These are phyloP conservation scores for Deakozyma indianensis DNA, from an alignment of 805 yeast genomes.

Conservation along the genomic window DNA sequence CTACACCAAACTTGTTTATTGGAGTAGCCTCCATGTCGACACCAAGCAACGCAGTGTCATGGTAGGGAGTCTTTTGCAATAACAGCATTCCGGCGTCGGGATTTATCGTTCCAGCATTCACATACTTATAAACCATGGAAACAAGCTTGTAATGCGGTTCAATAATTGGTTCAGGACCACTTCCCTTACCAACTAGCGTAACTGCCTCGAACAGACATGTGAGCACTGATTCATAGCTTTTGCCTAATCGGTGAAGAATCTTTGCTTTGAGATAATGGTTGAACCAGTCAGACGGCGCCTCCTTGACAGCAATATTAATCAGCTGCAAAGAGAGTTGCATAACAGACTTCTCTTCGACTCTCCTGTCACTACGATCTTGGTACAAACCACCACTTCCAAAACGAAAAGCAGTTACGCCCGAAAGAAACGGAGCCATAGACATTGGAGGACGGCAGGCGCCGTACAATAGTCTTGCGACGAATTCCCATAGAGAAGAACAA, in stretches of 20 bases:
- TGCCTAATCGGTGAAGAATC: slow-evolving; percentile 35
- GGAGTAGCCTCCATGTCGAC: slow-evolving; percentile 3
- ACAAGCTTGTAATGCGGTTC: slow-evolving; percentile 69
- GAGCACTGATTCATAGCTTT: slow-evolving; percentile 23
- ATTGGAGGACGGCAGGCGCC: slow-evolving; percentile 21
- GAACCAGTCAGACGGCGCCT: slow-evolving; percentile 42
- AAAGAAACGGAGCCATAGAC: slow-evolving; percentile 33
- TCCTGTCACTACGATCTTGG: slow-evolving; percentile 6
- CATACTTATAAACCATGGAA: slow-evolving; percentile 43
- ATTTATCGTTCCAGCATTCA: slow-evolving; percentile 23
- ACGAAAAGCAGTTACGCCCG: slow-evolving; percentile 33
- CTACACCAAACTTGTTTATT: slow-evolving; percentile 20
- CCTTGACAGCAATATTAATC: slow-evolving; percentile 32
- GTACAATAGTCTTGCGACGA: slow-evolving; percentile 42
- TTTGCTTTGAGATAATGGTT: slow-evolving; percentile 45
- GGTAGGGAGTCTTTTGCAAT: slow-evolving; percentile 26
- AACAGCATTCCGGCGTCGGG: slow-evolving; percentile 25
- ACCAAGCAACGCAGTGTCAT: slow-evolving; percentile 11
- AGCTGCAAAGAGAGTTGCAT: slow-evolving; percentile 29
- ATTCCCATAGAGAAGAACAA: slow-evolving; percentile 33
- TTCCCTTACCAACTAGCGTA: slow-evolving; percentile 4
- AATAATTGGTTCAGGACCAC: slow-evolving; percentile 34
- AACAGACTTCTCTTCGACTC: slow-evolving; percentile 7
- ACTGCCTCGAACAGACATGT: slow-evolving; percentile 25
- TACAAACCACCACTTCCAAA: slow-evolving; percentile 17